phyloP scores from a whole-genome alignment of 2,329 filamentous ascomycete species.

The Hypoxylon sp. region DNA sequence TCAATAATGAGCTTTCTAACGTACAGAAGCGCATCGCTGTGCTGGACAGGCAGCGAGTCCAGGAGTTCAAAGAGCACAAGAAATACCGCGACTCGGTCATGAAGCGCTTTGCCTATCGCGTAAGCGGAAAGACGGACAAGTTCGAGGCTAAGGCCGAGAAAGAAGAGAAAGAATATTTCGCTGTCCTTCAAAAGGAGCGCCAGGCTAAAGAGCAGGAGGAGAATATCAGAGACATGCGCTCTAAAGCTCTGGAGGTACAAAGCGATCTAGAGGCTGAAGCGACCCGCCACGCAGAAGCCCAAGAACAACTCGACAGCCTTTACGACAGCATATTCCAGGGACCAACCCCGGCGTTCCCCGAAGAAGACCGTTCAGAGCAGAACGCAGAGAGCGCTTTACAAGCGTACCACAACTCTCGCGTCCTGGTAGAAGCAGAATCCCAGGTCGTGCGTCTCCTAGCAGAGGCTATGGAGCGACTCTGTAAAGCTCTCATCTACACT shows the following conservation, averaged over 20 bases:
- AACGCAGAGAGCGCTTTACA: constrained; percentile 54
- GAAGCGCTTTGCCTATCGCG: constrained; percentile 66
- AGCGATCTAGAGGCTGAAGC: constrained; percentile 56
- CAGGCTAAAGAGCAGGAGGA: constrained; percentile 61
- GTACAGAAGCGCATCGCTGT: constrained; percentile 57
- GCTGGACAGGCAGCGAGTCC: constrained; percentile 59
- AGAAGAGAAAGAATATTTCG: constrained; percentile 69
- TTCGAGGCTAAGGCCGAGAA: constrained; percentile 65
- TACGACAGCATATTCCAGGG: constrained; percentile 69
- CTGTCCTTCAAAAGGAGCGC: constrained; percentile 65
- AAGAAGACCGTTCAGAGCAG: constrained; percentile 66
- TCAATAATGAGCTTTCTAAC: constrained; percentile 59
- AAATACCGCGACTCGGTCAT: constrained; percentile 68
- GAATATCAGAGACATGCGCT: constrained; percentile 58
- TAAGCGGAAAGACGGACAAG: constrained; percentile 64
- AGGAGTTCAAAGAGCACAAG: constrained; percentile 67
- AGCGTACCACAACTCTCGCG: constrained; percentile 57
- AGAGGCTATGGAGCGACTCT: constrained; percentile 58
- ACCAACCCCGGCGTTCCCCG: constrained; percentile 66
- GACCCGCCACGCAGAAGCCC: constrained; percentile 57
- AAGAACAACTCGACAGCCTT: constrained; percentile 64
- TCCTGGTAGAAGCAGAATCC: constrained; percentile 57
- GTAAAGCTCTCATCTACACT: constrained; percentile 56
- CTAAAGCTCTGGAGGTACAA: constrained; percentile 57
- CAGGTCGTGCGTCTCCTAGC: constrained; percentile 60